Evolutionary conservation across 495 filamentous ascomycete species (phyloP).

Genomic region (Clohesyomyces aquaticus): DNA sequence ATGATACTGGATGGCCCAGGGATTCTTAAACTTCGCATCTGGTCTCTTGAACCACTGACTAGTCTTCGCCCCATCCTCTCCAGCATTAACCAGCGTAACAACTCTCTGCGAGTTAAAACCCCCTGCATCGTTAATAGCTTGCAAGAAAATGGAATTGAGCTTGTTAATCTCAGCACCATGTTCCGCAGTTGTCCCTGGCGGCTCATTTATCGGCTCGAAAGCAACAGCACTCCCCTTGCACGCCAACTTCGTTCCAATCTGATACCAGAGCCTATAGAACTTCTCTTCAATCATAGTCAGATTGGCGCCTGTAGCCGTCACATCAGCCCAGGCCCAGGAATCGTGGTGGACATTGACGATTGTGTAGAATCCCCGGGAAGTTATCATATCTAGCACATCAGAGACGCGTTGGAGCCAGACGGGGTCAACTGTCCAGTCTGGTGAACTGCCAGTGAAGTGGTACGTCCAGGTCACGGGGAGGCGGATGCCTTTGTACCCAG

Average conservation of each 20-base stretch:
- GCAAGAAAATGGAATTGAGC: conserved; percentile 61
- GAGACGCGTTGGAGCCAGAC: conserved; percentile 64
- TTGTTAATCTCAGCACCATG: conserved; percentile 59
- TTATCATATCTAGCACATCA: conserved; percentile 61
- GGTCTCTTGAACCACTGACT: conserved; percentile 58
- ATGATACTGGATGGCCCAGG: conserved; percentile 66
- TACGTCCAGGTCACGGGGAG: conserved; percentile 66
- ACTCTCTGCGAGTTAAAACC: conserved; percentile 61
- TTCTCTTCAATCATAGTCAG: conserved; percentile 59
- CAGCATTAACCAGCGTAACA: conserved; percentile 59
- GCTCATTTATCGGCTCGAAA: conserved; percentile 66
- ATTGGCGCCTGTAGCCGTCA: conserved; percentile 53
- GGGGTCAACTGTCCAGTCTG: conserved; percentile 58
- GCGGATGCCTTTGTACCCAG: conserved; percentile 63
- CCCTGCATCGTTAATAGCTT: conserved; percentile 58
- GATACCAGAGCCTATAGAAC: conserved; percentile 62
- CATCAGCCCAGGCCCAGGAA: conserved; percentile 63
- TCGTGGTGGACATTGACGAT: conserved; percentile 67
- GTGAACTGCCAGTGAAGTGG: conserved; percentile 57
- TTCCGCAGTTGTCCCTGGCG: conserved; percentile 55
- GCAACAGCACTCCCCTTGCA: conserved; percentile 60
- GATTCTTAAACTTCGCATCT: conserved; percentile 54
- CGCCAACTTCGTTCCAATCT: conserved; percentile 60
- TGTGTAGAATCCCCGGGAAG: conserved; percentile 55
- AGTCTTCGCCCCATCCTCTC: conserved; percentile 58